A percentile compares a stretch with the other conserved stretches of the same genome.
Conservation (phyloP, 2,329 filamentous ascomycete genomes). For the Whalleya microplaca region DNA sequence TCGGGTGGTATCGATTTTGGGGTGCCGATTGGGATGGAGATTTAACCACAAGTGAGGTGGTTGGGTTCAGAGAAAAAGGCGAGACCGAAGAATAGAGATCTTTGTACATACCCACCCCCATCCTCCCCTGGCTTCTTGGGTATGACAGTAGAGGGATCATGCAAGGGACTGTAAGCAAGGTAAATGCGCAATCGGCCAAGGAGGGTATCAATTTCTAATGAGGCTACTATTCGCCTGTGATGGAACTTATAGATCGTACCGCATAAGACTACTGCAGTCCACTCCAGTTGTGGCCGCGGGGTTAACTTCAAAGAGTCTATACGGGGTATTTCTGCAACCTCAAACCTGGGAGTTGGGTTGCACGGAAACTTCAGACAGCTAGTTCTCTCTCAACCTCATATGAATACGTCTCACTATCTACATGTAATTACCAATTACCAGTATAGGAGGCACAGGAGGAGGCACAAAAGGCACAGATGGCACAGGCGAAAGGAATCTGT, state of each 20-base stretch:
- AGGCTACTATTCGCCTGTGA: constrained; percentile 18
- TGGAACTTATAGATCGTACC: not conserved
- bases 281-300: constrained; percentile 19
- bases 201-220: constrained; percentile 7
- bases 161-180: constrained; percentile 33
- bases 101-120: constrained; percentile 9
- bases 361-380: constrained; percentile 10
- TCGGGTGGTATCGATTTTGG: constrained; percentile 12
- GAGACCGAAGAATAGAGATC: constrained; percentile 13
- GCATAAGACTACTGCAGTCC: constrained; percentile 16
- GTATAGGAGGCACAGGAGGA: not conserved
- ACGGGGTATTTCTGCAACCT: constrained; percentile 9
- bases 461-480: too few relatives aligned
- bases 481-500: too few relatives aligned
- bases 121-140: constrained; percentile 28
- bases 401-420: not conserved
- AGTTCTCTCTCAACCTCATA: not conserved
- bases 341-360: constrained; percentile 20
- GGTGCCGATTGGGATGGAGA: constrained; percentile 24
- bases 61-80: not conserved
- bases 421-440: not conserved
- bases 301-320: constrained; percentile 8
- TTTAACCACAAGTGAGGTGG: constrained; percentile 14
- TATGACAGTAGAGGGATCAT: constrained; percentile 34
- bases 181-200: constrained; percentile 26